These are phyloP conservation scores for Hyphodiscus hymeniophilus DNA, from an alignment of 495 filamentous ascomycete genomes.

Conservation along the genomic window DNA sequence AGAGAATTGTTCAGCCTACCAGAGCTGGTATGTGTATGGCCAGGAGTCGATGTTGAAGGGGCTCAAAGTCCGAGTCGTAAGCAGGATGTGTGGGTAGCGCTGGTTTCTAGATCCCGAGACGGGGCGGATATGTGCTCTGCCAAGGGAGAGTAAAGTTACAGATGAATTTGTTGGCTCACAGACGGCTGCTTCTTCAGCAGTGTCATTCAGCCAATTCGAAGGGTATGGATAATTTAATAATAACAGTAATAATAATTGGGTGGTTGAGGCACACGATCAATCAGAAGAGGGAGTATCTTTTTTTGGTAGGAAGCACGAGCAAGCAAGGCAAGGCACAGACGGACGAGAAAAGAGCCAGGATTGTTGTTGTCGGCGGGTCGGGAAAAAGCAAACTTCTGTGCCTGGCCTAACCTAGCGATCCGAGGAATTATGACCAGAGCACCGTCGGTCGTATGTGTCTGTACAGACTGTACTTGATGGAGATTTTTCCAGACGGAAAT, in stretches of 20 bases:
- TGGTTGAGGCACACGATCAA: conserved; percentile 11
- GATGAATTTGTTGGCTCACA: background rate
- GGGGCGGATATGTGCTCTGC: conserved; percentile 1
- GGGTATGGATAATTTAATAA: too few species aligned
- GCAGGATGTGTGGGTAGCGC: conserved; percentile 2
- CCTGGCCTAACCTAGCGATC: conserved; percentile 1
- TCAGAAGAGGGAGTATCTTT: conserved; percentile 4
- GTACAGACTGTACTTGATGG: too few species aligned
- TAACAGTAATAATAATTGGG: too few species aligned
- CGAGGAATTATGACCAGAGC: conserved; percentile 2
- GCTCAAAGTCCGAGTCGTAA: conserved; percentile 4
- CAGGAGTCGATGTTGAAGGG: conserved; percentile 1
- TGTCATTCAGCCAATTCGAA: too few species aligned
- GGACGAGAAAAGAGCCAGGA: conserved; percentile 15
- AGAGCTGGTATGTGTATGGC: background rate
- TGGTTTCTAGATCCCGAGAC: background rate
- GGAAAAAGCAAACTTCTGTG: conserved; percentile 5
- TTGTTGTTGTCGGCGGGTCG: too few species aligned
- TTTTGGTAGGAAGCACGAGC: too few species aligned
- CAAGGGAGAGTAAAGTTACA: background rate
- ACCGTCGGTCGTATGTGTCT: too few species aligned
- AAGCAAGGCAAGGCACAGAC: too few species aligned
- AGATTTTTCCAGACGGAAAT: background rate
- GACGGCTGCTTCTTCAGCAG: too few species aligned
- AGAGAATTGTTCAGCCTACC: background rate